Percentiles rank a stretch among this genome's conserved stretches.
These are phyloP conservation scores for Silene conica DNA, from an alignment of 148 eudicot species.

Conservation along the genomic window DNA sequence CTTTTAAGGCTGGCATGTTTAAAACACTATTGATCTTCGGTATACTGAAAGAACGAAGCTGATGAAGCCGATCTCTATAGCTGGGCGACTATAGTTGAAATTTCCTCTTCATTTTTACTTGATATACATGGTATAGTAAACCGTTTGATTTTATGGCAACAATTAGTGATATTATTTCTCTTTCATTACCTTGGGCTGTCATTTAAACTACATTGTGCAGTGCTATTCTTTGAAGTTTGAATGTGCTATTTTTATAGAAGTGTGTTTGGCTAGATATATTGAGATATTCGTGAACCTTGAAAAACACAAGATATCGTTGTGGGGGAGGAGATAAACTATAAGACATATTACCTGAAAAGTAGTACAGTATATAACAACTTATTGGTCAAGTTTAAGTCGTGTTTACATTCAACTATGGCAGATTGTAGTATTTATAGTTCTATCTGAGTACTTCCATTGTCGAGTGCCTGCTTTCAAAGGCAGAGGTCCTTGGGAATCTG, in stretches of 20 bases:
- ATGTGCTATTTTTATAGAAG: too few relatives aligned
- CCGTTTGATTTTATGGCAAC: background rate
- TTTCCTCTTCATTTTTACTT: conserved; percentile 10
- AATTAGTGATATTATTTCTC: background rate
- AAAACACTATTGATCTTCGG: too few relatives aligned
- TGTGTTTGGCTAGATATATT: too few relatives aligned
- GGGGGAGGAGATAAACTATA: background rate
- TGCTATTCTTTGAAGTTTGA: background rate
- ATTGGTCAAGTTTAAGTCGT: background rate
- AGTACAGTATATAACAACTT: background rate
- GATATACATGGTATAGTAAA: background rate
- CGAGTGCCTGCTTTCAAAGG: too few relatives aligned
- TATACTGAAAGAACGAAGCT: too few relatives aligned
- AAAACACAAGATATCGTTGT: background rate
- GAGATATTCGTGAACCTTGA: background rate
- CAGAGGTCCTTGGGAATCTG: background rate
- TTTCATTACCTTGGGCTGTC: background rate
- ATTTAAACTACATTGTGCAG: conserved; percentile 4
- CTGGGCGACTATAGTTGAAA: too few relatives aligned
- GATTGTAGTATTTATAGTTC: too few relatives aligned
- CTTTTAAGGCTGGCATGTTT: too few relatives aligned
- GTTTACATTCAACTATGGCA: too few relatives aligned
- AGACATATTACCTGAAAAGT: too few relatives aligned
- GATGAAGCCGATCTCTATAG: too few relatives aligned
- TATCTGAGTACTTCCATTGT: too few relatives aligned